Evolutionary conservation across 441 rosid genomes (phyloP).

Genomic region (Omphalea diandra): DNA sequence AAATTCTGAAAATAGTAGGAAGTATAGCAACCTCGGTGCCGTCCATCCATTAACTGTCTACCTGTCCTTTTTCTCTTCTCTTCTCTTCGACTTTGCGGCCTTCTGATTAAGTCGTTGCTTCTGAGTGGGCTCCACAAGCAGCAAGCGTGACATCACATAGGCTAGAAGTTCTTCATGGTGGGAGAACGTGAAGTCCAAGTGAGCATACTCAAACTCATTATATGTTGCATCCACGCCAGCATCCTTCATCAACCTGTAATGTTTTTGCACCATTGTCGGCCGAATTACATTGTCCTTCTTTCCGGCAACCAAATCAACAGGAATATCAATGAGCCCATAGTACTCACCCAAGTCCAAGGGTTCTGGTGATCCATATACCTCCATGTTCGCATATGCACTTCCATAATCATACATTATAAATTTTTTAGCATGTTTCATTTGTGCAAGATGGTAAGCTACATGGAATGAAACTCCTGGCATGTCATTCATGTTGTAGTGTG

Average conservation of each 20-base stretch:
- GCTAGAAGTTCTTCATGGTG: constrained; percentile 83
- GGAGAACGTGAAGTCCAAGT: constrained; percentile 90
- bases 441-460: constrained; percentile 87
- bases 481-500: constrained; percentile 97
- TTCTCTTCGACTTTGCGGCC: constrained; percentile 44
- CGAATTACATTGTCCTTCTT: constrained; percentile 77
- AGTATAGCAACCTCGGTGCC: background rate
- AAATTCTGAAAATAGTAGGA: constrained; percentile 12
- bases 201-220: constrained; percentile 87
- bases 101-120: constrained; percentile 34
- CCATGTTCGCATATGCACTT: constrained; percentile 59
- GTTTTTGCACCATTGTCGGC: constrained; percentile 78
- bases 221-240: constrained; percentile 62
- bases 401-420: constrained; percentile 93
- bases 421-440: constrained; percentile 65
- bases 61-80: constrained; percentile 45
- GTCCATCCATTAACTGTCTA: constrained; percentile 2
- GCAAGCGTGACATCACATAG: constrained; percentile 76
- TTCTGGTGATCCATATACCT: constrained; percentile 64
- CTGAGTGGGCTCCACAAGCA: constrained; percentile 48
- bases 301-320: constrained; percentile 89
- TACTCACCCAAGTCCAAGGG: constrained; percentile 85
- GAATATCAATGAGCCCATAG: constrained; percentile 63
- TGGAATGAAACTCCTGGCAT: constrained; percentile 90
- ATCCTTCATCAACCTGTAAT: constrained; percentile 75